A percentile compares a stretch with the other conserved stretches of the same genome.
These are phyloP conservation scores for Cutaneotrichosporon sp. DNA, from an alignment of 1,284 basidiomycete genomes.

Conservation along the genomic window DNA sequence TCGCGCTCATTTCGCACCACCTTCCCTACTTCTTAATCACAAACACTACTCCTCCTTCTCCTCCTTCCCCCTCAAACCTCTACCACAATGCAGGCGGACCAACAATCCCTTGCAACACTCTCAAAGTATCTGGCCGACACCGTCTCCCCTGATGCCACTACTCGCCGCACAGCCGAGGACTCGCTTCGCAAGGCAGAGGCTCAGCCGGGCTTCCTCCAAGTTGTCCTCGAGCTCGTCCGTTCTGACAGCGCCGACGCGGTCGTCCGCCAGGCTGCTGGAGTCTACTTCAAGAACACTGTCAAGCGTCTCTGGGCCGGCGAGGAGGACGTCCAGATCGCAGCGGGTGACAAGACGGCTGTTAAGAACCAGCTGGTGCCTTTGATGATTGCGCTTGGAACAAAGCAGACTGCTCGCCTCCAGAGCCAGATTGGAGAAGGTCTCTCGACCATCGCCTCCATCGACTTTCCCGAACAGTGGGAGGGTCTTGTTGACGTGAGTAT, in stretches of 20 bases:
- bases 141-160: constrained; percentile 67
- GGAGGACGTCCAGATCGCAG: constrained; percentile 52
- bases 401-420: constrained; percentile 51
- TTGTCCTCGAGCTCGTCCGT: constrained; percentile 68
- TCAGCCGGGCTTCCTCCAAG: constrained; percentile 75
- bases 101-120: constrained; percentile 43
- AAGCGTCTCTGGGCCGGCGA: constrained; percentile 72
- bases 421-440: constrained; percentile 87
- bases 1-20: neutral
- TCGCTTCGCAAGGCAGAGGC: constrained; percentile 65
- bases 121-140: constrained; percentile 48
- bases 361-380: constrained; percentile 58
- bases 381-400: constrained; percentile 57
- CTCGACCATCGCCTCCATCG: constrained; percentile 77
- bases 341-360: constrained; percentile 55
- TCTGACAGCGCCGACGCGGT: constrained; percentile 58
- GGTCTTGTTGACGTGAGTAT: constrained; percentile 75
- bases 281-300: constrained; percentile 85
- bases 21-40: constrained; percentile 4
- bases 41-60: constrained; percentile 3
- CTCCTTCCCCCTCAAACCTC: neutral
- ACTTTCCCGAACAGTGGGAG: constrained; percentile 83
- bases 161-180: constrained; percentile 76
- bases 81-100: constrained; percentile 44
- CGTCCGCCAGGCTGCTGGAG: constrained; percentile 73